Conservation (phyloP, 495 filamentous ascomycete genomes). For the Annulohypoxylon nitens region DNA sequence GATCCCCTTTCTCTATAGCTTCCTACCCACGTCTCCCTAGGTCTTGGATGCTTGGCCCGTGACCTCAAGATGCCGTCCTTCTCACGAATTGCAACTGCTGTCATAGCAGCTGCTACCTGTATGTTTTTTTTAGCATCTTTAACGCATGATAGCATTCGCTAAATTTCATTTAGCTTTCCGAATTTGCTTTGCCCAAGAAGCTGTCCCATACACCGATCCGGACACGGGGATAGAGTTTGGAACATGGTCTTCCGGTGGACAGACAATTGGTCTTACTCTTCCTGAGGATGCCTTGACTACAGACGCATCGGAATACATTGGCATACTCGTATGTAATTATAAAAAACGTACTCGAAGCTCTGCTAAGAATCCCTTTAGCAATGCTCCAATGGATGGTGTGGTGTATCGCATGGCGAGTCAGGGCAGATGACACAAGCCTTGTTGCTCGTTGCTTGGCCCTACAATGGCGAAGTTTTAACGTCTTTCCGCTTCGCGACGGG, state of each 20-base stretch:
- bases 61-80: slow-evolving; percentile 51
- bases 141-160: slow-evolving; percentile 18
- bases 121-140: slow-evolving; percentile 22
- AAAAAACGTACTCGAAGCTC: neutral
- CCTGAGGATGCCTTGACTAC: slow-evolving; percentile 64
- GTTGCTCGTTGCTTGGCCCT: slow-evolving; percentile 70
- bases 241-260: slow-evolving; percentile 54
- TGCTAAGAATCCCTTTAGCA: slow-evolving; percentile 31
- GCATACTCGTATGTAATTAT: slow-evolving; percentile 61
- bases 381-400: slow-evolving; percentile 67
- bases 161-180: slow-evolving; percentile 38
- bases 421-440: slow-evolving; percentile 71
- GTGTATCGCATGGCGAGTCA: slow-evolving; percentile 64
- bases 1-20: slow-evolving; percentile 30
- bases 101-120: slow-evolving; percentile 49
- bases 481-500: slow-evolving; percentile 70
- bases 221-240: slow-evolving; percentile 59
- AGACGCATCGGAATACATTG: slow-evolving; percentile 70
- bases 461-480: slow-evolving; percentile 64
- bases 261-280: slow-evolving; percentile 69
- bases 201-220: slow-evolving; percentile 56
- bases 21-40: slow-evolving; percentile 36
- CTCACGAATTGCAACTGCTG: slow-evolving; percentile 50
- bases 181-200: slow-evolving; percentile 46
- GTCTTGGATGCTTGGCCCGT: slow-evolving; percentile 49